Percentiles rank a stretch among this genome's conserved stretches.
Evolutionary conservation across 805 yeast species (phyloP).

Genomic region (Candida alai): DNA sequence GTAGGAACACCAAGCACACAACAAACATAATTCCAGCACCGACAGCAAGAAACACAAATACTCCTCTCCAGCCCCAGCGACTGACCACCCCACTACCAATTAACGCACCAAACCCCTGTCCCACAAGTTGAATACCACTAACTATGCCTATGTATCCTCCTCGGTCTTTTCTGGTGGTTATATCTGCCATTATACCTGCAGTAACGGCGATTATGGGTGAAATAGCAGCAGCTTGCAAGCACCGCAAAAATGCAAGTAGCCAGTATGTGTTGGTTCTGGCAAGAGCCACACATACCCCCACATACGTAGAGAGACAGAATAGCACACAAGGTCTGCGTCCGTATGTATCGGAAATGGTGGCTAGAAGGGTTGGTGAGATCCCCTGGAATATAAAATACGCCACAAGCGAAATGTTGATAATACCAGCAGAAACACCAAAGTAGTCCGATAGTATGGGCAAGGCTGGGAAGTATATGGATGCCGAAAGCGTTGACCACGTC

Average conservation of each 20-base stretch:
- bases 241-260: conserved; percentile 56
- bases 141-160: conserved; percentile 64
- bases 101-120: conserved; percentile 75
- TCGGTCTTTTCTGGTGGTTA: conserved; percentile 57
- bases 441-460: conserved; percentile 49
- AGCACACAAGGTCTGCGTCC: conserved; percentile 70
- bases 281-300: conserved; percentile 58
- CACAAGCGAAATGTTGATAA: conserved; percentile 67
- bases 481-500: conserved; percentile 62
- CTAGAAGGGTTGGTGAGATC: conserved; percentile 61
- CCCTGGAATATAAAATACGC: conserved; percentile 74
- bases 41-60: conserved; percentile 68
- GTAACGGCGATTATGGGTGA: conserved; percentile 68
- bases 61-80: conserved; percentile 57
- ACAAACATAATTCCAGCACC: conserved; percentile 46
- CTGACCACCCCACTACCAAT: conserved; percentile 44
- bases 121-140: conserved; percentile 58
- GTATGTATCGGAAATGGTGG: conserved; percentile 58
- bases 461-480: conserved; percentile 78
- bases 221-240: conserved; percentile 67
- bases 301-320: conserved; percentile 48
- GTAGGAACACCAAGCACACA: conserved; percentile 35
- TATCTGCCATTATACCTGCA: conserved; percentile 68
- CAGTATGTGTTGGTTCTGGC: conserved; percentile 54
- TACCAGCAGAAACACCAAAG: conserved; percentile 52